These are phyloP conservation scores for Cryptococcus sp. DNA, from an alignment of 1,284 basidiomycete species.

Conservation along the genomic window DNA sequence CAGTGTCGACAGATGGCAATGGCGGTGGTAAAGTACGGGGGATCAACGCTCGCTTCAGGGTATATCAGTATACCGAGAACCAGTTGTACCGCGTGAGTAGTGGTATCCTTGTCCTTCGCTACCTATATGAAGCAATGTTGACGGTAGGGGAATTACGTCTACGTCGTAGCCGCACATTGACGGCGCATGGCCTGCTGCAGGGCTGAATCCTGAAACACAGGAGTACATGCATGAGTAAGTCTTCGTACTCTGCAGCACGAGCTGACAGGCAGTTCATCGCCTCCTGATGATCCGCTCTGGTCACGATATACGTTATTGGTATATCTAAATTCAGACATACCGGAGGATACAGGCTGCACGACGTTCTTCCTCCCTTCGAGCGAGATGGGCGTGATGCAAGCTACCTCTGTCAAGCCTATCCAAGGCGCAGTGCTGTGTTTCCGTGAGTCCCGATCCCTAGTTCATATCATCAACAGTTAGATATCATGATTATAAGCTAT, in stretches of 20 bases:
- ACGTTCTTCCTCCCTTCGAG: constrained; percentile 60
- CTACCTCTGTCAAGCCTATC: constrained; percentile 57
- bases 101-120: too few species aligned
- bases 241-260: background rate
- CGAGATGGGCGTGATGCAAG: constrained; percentile 55
- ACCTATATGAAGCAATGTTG: too few species aligned
- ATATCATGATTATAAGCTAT: too few species aligned
- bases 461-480: background rate
- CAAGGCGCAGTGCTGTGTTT: constrained; percentile 60
- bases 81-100: constrained; percentile 56
- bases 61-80: constrained; percentile 59
- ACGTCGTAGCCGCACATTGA: constrained; percentile 56
- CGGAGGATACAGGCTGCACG: constrained; percentile 57
- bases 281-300: constrained; percentile 50
- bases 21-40: constrained; percentile 57
- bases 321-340: constrained; percentile 58
- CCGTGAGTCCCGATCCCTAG: constrained; percentile 54
- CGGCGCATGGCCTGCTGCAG: constrained; percentile 61
- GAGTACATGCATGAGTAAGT: constrained; percentile 61
- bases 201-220: constrained; percentile 54
- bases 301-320: constrained; percentile 61
- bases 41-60: constrained; percentile 59
- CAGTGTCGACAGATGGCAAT: constrained; percentile 36
- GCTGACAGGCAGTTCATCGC: constrained; percentile 34
- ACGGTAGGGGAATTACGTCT: background rate